Base-by-base conservation (phyloP, 75 land plant species). In the Pseudotsuga menziesii region DNA sequence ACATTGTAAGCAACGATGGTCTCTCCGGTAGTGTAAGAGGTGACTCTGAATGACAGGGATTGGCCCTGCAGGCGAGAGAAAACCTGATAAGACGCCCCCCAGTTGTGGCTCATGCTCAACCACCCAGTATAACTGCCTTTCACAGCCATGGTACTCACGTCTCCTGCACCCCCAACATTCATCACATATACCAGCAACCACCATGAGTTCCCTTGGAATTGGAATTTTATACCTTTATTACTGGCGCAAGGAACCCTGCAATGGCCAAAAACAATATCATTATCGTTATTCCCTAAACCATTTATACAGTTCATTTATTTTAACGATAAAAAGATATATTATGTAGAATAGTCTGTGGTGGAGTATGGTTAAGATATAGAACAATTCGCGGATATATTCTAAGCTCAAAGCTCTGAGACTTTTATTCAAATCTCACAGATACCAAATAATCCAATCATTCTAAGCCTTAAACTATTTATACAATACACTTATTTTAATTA, bases 41-140 rank as follows among this genome's bases (percentile, higher is more conserved):
- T 83, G 67, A 89, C 11, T 72, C 56, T 81, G 77, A 89, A 89
- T 7, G 91, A 86, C 32, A 89, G 79, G 14, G 86, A 2, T 73
- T 87, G 91, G 61, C 89, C 91, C 3, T 76, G 83, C 8, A 89
- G 84, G 6, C 76, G 17, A 15, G 84, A 52, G 78, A 81, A 82
- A 8, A 83, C 86, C 59, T 89, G 89, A 41, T 84, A 89, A 19
- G 61, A 59, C 3, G 61, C 61, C 5, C 61, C 61, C 61, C 61
- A 59, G 61, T 59, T 59, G 61, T 59, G 13, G 61, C 20, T 59
- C 61, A 59, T 59, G 61, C 22, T 19, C 61, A 59, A n/a, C 61
- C 61, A 59, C 61, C 61, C 61, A 3, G 61, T 59, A 0, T 59
- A 59, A 59, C 22, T 72, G 26, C 75, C 82, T 39, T 80, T 80